Percentiles rank a stretch among this genome's conserved stretches.
Evolutionary conservation across 192 early-diverging fungal species (phyloP).

Genomic region (Coemansia sp.): DNA sequence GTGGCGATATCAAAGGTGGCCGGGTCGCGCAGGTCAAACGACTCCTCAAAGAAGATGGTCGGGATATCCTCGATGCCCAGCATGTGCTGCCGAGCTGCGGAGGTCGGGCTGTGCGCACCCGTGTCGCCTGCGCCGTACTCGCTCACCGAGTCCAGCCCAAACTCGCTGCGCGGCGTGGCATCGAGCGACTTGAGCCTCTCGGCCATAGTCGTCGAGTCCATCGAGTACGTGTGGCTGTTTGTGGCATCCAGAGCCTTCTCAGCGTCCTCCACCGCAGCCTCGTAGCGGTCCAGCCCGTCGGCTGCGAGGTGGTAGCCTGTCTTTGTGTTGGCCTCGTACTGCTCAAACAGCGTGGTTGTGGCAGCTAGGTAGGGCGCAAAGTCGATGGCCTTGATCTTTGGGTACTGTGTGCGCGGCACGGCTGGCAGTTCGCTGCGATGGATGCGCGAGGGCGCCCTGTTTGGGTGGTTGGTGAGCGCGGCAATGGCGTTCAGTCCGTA

Average conservation of each 20-base stretch:
- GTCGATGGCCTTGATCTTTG: slow-evolving; percentile 63
- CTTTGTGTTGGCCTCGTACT: slow-evolving; percentile 69
- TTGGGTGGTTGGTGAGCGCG: slow-evolving; percentile 49
- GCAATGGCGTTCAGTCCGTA: slow-evolving; percentile 50
- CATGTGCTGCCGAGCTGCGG: slow-evolving; percentile 41
- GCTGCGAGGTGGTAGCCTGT: slow-evolving; percentile 45
- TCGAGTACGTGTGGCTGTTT: slow-evolving; percentile 49
- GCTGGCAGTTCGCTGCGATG: slow-evolving; percentile 50
- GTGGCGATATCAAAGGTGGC: slow-evolving; percentile 77
- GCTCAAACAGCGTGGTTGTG: slow-evolving; percentile 72
- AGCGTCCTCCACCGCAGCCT: slow-evolving; percentile 48
- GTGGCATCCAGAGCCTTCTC: slow-evolving; percentile 38
- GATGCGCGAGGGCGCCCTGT: slow-evolving; percentile 43
- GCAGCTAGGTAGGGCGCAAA: slow-evolving; percentile 82
- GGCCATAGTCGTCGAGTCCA: slow-evolving; percentile 51
- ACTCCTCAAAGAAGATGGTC: slow-evolving; percentile 76
- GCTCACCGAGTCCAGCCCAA: slow-evolving; percentile 49
- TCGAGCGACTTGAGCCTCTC: slow-evolving; percentile 48
- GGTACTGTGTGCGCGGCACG: slow-evolving; percentile 50
- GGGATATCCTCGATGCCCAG: slow-evolving; percentile 82
- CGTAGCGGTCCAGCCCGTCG: slow-evolving; percentile 50
- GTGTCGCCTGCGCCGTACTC: slow-evolving; percentile 28
- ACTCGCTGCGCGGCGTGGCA: slow-evolving; percentile 51
- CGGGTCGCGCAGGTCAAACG: slow-evolving; percentile 88
- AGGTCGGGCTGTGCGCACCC: slow-evolving; percentile 8